These are phyloP conservation scores for Clonostachys rosea DNA, from an alignment of 2,329 filamentous ascomycete species.

Conservation along the genomic window DNA sequence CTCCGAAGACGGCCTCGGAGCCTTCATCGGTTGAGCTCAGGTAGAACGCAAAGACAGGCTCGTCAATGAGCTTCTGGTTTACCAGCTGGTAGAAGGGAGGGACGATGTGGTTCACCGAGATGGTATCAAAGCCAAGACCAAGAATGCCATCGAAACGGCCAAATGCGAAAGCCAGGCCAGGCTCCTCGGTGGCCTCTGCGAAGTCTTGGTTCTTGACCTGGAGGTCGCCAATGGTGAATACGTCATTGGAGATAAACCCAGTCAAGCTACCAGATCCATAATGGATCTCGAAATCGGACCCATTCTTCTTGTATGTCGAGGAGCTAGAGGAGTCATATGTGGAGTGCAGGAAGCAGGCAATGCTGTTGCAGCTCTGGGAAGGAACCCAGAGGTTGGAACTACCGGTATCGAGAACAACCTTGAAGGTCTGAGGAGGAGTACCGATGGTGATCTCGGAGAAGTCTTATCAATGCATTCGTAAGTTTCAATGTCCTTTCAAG, in stretches of 20 bases:
- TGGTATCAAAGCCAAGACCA: conserved; percentile 89
- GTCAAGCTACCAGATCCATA: conserved; percentile 94
- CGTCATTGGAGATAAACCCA: conserved; percentile 90
- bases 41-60: conserved; percentile 96
- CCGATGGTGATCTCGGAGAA: conserved; percentile 96
- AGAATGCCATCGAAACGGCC: conserved; percentile 96
- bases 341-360: conserved; percentile 94
- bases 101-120: conserved; percentile 93
- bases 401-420: conserved; percentile 96
- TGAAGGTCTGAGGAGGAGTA: conserved; percentile 90
- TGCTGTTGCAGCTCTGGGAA: conserved; percentile 83
- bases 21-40: conserved; percentile 69
- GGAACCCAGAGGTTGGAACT: conserved; percentile 99
- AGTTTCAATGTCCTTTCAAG: conserved; percentile 3
- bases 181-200: conserved; percentile 92
- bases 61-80: conserved; percentile 82
- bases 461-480: conserved; percentile 55
- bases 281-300: conserved; percentile 83
- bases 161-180: conserved; percentile 95
- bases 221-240: conserved; percentile 81
- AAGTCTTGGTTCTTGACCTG: conserved; percentile 88
- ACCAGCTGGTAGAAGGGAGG: conserved; percentile 97
- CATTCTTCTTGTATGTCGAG: conserved; percentile 90
- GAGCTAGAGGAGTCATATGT: conserved; percentile 94
- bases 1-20: conserved; percentile 88